Conservation (phyloP, 1,284 basidiomycete genomes). For the Taiwanofungus camphoratus region DNA sequence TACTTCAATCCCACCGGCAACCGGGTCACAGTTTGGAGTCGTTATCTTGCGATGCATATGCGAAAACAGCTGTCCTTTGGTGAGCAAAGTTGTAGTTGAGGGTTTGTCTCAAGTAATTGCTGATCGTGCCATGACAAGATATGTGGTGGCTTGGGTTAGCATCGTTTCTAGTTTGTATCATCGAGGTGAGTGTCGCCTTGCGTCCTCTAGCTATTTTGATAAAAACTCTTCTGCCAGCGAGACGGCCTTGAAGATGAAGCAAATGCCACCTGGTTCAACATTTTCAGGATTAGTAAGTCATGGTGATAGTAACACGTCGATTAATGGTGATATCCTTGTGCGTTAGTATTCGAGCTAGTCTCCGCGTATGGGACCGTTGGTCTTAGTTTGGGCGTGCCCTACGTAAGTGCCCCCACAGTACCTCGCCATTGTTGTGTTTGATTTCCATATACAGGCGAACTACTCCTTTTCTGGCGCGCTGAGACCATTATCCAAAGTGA, state of each 20-base stretch:
- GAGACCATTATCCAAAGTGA: constrained; percentile 79
- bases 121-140: constrained; percentile 42
- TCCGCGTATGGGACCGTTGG: constrained; percentile 93
- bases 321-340: neutral
- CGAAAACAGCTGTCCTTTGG: constrained; percentile 87
- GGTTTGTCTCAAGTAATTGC: neutral
- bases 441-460: constrained; percentile 46
- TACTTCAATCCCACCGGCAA: constrained; percentile 41
- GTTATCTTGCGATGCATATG: constrained; percentile 77
- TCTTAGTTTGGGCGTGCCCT: constrained; percentile 66
- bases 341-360: constrained; percentile 77
- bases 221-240: constrained; percentile 23
- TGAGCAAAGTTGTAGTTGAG: constrained; percentile 27
- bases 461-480: constrained; percentile 82
- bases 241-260: constrained; percentile 36
- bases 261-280: constrained; percentile 66
- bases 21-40: constrained; percentile 65
- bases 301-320: neutral
- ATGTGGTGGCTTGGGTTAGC: constrained; percentile 87
- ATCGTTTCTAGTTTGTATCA: constrained; percentile 80
- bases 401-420: constrained; percentile 34
- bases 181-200: constrained; percentile 49
- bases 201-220: neutral
- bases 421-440: no score
- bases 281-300: constrained; percentile 65